Evolutionary conservation across 2,329 filamentous ascomycete genomes (phyloP).

Genomic region (Exserohilum turcica): DNA sequence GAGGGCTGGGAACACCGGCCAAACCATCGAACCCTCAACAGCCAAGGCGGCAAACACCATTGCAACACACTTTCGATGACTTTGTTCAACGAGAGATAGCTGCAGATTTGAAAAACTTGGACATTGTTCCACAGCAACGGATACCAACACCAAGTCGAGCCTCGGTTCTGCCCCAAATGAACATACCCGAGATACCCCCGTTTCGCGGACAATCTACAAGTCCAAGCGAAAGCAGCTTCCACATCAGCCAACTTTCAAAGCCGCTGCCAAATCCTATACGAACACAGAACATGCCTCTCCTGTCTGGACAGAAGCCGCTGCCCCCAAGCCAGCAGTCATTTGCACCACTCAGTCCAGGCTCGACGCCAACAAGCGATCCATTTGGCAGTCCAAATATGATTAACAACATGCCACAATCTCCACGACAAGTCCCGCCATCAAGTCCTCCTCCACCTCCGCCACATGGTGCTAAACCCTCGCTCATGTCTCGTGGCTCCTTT

Average conservation of each 20-base stretch:
- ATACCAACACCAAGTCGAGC: constrained; percentile 41
- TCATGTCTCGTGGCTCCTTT: constrained; percentile 36
- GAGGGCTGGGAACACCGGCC: constrained; percentile 36
- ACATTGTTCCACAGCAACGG: constrained; percentile 39
- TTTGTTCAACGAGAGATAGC: constrained; percentile 57
- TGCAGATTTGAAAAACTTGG: constrained; percentile 48
- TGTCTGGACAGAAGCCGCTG: constrained; percentile 34
- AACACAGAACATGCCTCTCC: constrained; percentile 27
- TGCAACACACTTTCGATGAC: constrained; percentile 50
- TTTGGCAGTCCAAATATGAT: constrained; percentile 33
- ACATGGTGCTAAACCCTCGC: constrained; percentile 24
- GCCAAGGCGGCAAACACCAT: constrained; percentile 40
- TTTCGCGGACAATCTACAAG: constrained; percentile 34
- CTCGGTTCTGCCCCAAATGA: constrained; percentile 39
- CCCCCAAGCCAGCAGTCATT: constrained; percentile 32
- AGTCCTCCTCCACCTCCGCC: constrained; percentile 17
- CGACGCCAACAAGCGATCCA: constrained; percentile 36
- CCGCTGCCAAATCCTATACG: constrained; percentile 29
- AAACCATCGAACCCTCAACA: constrained; percentile 43
- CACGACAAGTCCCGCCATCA: constrained; percentile 7
- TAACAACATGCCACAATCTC: constrained; percentile 18
- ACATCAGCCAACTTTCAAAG: constrained; percentile 24
- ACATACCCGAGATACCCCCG: constrained; percentile 44
- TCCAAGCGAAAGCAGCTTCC: constrained; percentile 11
- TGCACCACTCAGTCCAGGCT: constrained; percentile 22